These are phyloP conservation scores for Entomortierella beljakovae DNA, from an alignment of 192 early-diverging fungal species.

Conservation along the genomic window DNA sequence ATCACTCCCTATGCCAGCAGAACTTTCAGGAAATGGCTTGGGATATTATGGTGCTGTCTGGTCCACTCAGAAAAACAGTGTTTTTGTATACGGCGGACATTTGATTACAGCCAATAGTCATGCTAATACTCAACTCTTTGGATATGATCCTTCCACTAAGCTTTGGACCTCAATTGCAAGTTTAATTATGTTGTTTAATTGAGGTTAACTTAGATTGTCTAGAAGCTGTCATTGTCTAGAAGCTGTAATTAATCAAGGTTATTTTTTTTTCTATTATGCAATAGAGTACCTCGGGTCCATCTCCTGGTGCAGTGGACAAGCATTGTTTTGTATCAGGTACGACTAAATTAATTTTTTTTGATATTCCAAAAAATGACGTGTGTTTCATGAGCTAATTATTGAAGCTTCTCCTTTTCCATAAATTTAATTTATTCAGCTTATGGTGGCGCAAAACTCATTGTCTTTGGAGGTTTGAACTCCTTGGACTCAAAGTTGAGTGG, in stretches of 20 bases:
- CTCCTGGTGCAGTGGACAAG: background rate
- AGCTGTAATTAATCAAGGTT: too few relatives aligned
- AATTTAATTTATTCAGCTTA: background rate
- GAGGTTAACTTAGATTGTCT: too few relatives aligned
- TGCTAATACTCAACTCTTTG: background rate
- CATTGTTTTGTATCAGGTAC: slow-evolving; percentile 16
- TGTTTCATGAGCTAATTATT: too few relatives aligned
- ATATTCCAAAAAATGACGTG: too few relatives aligned
- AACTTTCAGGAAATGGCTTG: background rate
- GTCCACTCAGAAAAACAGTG: slow-evolving; percentile 1
- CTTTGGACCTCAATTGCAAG: background rate
- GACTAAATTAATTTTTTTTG: too few relatives aligned
- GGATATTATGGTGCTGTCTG: slow-evolving; percentile 3
- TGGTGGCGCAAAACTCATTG: background rate
- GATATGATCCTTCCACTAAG: background rate
- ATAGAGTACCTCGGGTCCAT: background rate
- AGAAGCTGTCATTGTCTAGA: too few relatives aligned
- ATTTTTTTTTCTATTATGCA: background rate
- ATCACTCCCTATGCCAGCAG: background rate
- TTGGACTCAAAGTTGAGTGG: background rate
- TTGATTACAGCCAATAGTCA: background rate
- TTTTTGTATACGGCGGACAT: slow-evolving; percentile 6
- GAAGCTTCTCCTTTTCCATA: too few relatives aligned
- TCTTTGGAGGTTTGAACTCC: background rate
- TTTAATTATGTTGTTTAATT: background rate